Evolutionary conservation across 192 early-diverging fungal genomes (phyloP).

Genomic region (Pilobolus umbonatus): DNA sequence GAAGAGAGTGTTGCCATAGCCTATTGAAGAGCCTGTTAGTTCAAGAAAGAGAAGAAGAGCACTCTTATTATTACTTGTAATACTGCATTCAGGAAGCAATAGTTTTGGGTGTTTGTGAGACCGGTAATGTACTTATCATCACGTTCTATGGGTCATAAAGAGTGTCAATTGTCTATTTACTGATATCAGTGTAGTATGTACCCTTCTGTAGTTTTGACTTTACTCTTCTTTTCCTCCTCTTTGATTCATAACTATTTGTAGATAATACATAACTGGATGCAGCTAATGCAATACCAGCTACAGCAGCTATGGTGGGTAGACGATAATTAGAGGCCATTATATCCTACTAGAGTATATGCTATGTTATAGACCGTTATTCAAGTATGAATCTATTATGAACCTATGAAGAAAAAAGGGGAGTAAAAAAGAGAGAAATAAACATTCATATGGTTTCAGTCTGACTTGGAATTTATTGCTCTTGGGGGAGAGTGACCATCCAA

Average conservation of each 20-base stretch:
- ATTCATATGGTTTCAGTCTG: too few relatives aligned
- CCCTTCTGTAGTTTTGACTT: constrained; percentile 25
- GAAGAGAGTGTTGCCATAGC: constrained; percentile 29
- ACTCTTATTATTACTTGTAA: constrained; percentile 57
- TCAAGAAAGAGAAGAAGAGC: background rate
- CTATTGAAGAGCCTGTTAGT: constrained; percentile 3
- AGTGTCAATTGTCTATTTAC: background rate
- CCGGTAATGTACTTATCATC: constrained; percentile 51
- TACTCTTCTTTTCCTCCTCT: constrained; percentile 26
- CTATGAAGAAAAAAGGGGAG: background rate
- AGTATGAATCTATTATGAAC: background rate
- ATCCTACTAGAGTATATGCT: too few relatives aligned
- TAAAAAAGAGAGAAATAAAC: background rate
- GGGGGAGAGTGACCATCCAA: too few relatives aligned
- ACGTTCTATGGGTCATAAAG: constrained; percentile 15
- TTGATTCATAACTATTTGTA: constrained; percentile 6
- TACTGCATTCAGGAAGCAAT: constrained; percentile 90
- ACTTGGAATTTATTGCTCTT: too few relatives aligned
- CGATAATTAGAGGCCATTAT: constrained; percentile 31
- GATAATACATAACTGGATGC: constrained; percentile 25
- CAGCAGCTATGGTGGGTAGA: constrained; percentile 30
- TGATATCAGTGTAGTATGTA: background rate
- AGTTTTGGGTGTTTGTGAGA: constrained; percentile 83
- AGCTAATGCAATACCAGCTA: constrained; percentile 33
- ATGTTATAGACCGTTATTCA: constrained; percentile 19